Base-by-base conservation (phyloP, 768 basidiomycete species). In the Auricularia sp. region DNA sequence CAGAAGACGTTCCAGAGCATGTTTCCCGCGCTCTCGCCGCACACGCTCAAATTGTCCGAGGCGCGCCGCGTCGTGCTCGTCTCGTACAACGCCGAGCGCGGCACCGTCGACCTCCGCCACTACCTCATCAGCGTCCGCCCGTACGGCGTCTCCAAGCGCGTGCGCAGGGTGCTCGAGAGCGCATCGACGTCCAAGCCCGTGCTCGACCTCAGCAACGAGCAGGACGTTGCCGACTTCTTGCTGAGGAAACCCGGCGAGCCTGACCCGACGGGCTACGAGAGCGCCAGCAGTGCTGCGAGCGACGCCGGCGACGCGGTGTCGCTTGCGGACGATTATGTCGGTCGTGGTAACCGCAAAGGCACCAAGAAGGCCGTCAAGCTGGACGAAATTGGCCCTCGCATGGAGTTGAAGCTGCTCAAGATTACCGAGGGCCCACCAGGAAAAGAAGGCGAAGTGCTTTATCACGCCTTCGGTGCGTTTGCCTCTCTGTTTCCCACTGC, bases 1-100 rank as follows among this genome's bases (percentile, higher is more conserved):
- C 89, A 94, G 83, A 97, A 97, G 75, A 85, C 94, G 65, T 97
- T 99, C 78, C 97, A 98, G 75, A 88, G 92, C 36, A 79, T 99
- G 66, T 99, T 98, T 77, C 97, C 97, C 3, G 89, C 97, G 0
- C 90, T 99, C 59, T 81, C 91, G 11, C 92, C 92, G 1, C 82
- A 90, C 70, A 82, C 85, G 37, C 80, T 94, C 73, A 83, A 85
- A 24, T 85, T 93, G 62, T 89, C 95, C 63, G 90, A 92, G 37
- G 95, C 95, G 3, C 91, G 97, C 37, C 86, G 97, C 70, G 89
- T 99, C 64, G 92, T 98, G 39, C 88, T 99, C 62, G 78, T 98
- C 62, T 87, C 94, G 0, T 98, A 98, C 80, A 94, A 94, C 74
- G 77, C 89, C 21, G 88, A 89, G 24, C 87, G 85, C 61, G 89